Percentiles rank a stretch among this genome's conserved stretches.
These are phyloP conservation scores for Emergomyces africanus DNA, from an alignment of 2,329 filamentous ascomycete species.

Conservation along the genomic window DNA sequence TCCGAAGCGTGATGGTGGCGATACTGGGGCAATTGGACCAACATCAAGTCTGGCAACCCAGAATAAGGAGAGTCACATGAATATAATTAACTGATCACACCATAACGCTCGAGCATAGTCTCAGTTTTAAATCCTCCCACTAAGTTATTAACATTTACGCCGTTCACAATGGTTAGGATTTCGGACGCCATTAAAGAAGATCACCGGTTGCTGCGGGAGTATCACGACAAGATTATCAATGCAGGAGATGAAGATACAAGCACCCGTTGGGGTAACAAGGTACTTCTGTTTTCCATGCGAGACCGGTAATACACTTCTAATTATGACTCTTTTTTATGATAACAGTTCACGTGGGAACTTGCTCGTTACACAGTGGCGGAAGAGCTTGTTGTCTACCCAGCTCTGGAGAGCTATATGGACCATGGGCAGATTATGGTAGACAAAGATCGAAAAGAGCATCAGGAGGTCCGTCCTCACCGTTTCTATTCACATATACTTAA, in stretches of 20 bases:
- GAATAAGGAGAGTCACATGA: no score
- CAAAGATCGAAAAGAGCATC: slow-evolving; percentile 12
- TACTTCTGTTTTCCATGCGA: not conserved
- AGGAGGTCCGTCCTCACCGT: slow-evolving; percentile 5
- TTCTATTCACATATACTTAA: not conserved
- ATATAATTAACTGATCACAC: no score
- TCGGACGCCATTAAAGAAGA: slow-evolving; percentile 31
- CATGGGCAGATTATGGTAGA: slow-evolving; percentile 34
- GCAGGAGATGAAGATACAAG: slow-evolving; percentile 31
- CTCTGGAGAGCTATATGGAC: slow-evolving; percentile 37
- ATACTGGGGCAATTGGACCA: no score
- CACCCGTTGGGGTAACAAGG: slow-evolving; percentile 34
- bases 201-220: slow-evolving; percentile 29
- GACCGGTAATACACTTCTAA: not conserved
- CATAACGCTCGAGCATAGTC: not conserved
- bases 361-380: slow-evolving; percentile 40
- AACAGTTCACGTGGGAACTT: slow-evolving; percentile 39
- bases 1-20: no score
- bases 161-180: slow-evolving; percentile 13
- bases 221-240: slow-evolving; percentile 33
- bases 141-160: not conserved
- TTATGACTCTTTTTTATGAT: not conserved
- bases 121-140: not conserved
- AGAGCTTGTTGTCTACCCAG: slow-evolving; percentile 43
- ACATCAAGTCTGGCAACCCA: no score